Percentiles rank a stretch among this genome's conserved stretches.
phyloP scores from a whole-genome alignment of 768 basidiomycete genomes.

The Tylopilus subfusipes region DNA sequence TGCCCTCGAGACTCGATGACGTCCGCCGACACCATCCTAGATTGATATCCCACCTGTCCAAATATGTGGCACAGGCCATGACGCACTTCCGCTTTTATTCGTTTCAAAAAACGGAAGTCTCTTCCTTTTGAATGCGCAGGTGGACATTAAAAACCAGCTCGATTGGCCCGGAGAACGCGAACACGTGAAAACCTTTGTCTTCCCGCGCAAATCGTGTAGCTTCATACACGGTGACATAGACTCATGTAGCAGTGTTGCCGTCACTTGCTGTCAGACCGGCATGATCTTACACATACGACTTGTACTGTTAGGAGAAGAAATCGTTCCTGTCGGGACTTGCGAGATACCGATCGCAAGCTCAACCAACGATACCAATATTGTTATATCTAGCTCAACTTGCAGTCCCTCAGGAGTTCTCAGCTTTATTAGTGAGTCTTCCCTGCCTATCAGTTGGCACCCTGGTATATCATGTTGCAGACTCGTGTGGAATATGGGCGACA shows the following conservation, averaged over 20 bases:
- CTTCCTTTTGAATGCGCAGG: constrained; percentile 28
- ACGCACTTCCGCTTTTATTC: constrained; percentile 29
- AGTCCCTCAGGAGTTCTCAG: constrained; percentile 48
- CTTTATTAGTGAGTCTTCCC: constrained; percentile 43
- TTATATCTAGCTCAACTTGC: constrained; percentile 20
- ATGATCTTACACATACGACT: constrained; percentile 22
- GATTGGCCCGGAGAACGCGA: constrained; percentile 26
- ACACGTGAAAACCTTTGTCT: constrained; percentile 31
- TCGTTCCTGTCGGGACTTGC: constrained; percentile 15
- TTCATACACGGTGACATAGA: constrained; percentile 24
- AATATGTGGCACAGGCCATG: constrained; percentile 33
- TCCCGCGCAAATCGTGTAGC: constrained; percentile 25
- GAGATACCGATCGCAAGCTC: constrained; percentile 20
- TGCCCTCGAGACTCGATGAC: constrained; percentile 5
- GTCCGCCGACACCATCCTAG: constrained; percentile 31
- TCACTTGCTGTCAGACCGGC: constrained; percentile 24
- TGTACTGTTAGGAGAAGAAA: constrained; percentile 18
- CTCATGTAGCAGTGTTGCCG: constrained; percentile 5
- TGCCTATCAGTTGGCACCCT: not conserved
- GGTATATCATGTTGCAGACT: constrained; percentile 32
- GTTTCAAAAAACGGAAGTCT: constrained; percentile 34
- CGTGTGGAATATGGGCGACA: constrained; percentile 42
- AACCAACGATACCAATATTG: not conserved
- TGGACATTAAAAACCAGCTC: constrained; percentile 24
- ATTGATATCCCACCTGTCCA: constrained; percentile 40